Conservation (phyloP, 345 rosid genomes). For the Bruguiera parviflora region DNA sequence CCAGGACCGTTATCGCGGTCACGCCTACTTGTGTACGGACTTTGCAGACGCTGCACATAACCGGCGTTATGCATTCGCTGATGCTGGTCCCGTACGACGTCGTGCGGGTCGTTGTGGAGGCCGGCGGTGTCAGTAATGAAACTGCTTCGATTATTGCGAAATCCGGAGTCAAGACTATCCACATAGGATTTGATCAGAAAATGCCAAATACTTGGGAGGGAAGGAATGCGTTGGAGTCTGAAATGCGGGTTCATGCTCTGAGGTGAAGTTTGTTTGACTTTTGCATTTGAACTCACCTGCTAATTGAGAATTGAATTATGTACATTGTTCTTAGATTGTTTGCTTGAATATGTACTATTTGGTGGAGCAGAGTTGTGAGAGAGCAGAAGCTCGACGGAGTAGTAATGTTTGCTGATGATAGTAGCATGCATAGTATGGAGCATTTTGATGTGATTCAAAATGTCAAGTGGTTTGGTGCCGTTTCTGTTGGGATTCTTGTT, state of each 20-base stretch:
- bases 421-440: constrained; percentile 97
- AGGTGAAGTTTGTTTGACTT: constrained; percentile 36
- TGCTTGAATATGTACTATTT: constrained; percentile 15
- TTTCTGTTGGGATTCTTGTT: constrained; percentile 76
- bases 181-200: constrained; percentile 55
- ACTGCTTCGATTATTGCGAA: constrained; percentile 59
- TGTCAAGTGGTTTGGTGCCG: constrained; percentile 84
- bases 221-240: constrained; percentile 60
- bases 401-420: constrained; percentile 92
- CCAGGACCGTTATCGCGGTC: constrained; percentile 61
- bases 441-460: constrained; percentile 88
- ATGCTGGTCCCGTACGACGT: constrained; percentile 86
- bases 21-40: constrained; percentile 95
- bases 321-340: constrained; percentile 12
- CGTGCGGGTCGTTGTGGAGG: constrained; percentile 94
- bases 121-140: constrained; percentile 79
- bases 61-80: constrained; percentile 85
- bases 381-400: constrained; percentile 92
- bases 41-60: constrained; percentile 82
- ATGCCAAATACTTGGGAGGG: constrained; percentile 84
- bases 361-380: constrained; percentile 57
- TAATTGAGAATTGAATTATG: neutral
- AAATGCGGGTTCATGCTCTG: constrained; percentile 79
- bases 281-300: neutral
- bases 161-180: constrained; percentile 60